These are phyloP conservation scores for Curvularia sp. DNA, from an alignment of 2,329 filamentous ascomycete species.

Conservation along the genomic window DNA sequence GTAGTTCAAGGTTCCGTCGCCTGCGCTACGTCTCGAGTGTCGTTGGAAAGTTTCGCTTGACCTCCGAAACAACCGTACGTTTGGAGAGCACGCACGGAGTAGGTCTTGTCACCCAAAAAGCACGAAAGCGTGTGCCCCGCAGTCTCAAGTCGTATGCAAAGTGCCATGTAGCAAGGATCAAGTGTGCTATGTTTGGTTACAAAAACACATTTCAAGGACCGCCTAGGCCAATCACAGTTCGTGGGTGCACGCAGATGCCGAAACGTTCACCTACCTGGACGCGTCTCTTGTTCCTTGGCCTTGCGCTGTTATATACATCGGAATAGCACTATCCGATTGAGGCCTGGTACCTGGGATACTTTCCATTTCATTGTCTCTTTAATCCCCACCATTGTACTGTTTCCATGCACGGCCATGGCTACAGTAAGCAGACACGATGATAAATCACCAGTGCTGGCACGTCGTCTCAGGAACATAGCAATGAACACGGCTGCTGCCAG, in stretches of 20 bases:
- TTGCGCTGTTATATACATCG: slow-evolving; percentile 11
- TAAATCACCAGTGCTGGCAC: slow-evolving; percentile 13
- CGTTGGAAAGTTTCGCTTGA: slow-evolving; percentile 15
- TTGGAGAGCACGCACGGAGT: slow-evolving; percentile 14
- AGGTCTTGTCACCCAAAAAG: slow-evolving; percentile 6
- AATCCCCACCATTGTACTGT: neutral
- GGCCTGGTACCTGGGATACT: slow-evolving; percentile 2
- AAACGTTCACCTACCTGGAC: slow-evolving; percentile 11
- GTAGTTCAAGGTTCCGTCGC: slow-evolving; percentile 5
- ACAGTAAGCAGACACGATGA: slow-evolving; percentile 8
- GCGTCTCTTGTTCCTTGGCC: slow-evolving; percentile 8
- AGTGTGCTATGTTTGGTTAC: slow-evolving; percentile 11
- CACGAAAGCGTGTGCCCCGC: neutral
- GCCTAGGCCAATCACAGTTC: slow-evolving; percentile 8
- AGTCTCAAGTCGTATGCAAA: slow-evolving; percentile 7
- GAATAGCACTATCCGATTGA: slow-evolving; percentile 3
- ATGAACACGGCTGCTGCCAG: neutral
- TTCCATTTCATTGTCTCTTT: slow-evolving; percentile 4
- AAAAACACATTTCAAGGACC: slow-evolving; percentile 4
- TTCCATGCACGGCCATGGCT: slow-evolving; percentile 14
- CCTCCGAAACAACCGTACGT: slow-evolving; percentile 13
- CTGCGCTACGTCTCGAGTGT: slow-evolving; percentile 20
- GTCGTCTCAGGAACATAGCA: slow-evolving; percentile 2
- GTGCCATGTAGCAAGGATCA: slow-evolving; percentile 5
- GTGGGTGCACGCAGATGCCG: slow-evolving; percentile 3